These are phyloP conservation scores for Plantago elongata DNA, from an alignment of 257 asterid genomes.

Conservation along the genomic window DNA sequence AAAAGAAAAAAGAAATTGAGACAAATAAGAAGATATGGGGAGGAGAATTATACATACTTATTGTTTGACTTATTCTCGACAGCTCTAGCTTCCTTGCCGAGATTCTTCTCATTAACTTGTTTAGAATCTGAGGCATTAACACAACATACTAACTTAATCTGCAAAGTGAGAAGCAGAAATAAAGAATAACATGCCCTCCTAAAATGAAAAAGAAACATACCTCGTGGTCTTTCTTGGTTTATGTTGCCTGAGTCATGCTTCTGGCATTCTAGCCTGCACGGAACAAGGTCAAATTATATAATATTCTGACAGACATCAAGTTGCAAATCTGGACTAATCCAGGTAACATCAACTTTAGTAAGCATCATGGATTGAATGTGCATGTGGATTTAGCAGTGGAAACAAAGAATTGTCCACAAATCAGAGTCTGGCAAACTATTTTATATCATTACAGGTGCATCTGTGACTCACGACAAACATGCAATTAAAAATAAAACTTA, in stretches of 20 bases:
- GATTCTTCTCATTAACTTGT: constrained; percentile 30
- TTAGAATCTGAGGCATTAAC: constrained; percentile 37
- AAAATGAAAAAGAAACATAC: constrained; percentile 29
- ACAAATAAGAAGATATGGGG: not conserved
- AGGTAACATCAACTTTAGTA: too few relatives aligned
- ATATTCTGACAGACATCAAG: too few relatives aligned
- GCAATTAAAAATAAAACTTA: too few relatives aligned
- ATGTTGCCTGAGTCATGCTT: constrained; percentile 31
- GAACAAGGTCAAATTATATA: not conserved
- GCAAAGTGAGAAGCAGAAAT: constrained; percentile 11
- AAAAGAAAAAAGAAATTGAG: not conserved
- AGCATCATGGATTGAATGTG: too few relatives aligned
- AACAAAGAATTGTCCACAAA: too few relatives aligned
- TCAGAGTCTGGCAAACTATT: too few relatives aligned
- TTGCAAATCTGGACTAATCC: too few relatives aligned
- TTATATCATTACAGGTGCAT: too few relatives aligned
- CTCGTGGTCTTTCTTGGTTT: constrained; percentile 33
- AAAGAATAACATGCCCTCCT: not conserved
- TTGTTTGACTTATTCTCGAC: constrained; percentile 35
- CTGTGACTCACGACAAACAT: too few relatives aligned
- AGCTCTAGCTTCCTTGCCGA: constrained; percentile 25
- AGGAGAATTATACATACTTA: constrained; percentile 37
- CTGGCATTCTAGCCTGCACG: constrained; percentile 43
- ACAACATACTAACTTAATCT: constrained; percentile 11
- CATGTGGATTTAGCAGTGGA: too few relatives aligned